Base-by-base conservation (phyloP, 768 basidiomycete species). In the Amanita fuliginea region DNA sequence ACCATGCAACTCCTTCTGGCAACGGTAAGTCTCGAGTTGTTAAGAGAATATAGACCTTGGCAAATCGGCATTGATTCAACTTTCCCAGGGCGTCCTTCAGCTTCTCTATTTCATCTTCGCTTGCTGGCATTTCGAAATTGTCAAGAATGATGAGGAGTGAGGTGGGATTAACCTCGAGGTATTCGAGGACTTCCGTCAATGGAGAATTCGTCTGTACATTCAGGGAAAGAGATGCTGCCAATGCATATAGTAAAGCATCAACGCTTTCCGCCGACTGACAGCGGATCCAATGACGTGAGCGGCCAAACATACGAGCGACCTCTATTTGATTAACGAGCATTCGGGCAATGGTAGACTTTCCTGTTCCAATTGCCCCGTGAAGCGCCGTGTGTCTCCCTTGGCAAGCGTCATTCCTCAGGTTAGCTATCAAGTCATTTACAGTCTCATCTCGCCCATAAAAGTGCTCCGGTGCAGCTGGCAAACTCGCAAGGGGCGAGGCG, bases 381-480 rank as follows among this genome's bases (percentile, higher is more conserved):
- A 47, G 46, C 3, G 46, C 46, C 16, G 37, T 47, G 6, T 47
- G 32, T 26, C 37, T 19, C 14, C n/a, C n/a, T 13, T 14, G n/a
- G 9, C 33, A 11, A 19, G 11, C 21, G 9, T 18, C 46, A 13
- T 36, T 37, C 14, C n/a, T 37, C 11, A 37, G 11, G 1, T 36
- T 47, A 9, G 11, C 21, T 11, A 47, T 28, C 46, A 47, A 37
- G 19, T 35, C 22, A 4, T 47, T 36, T 9, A 47, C n/a, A 3
- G 37, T 35, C 8, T 47, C 14, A 19, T 47, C 46, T 16, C 46
- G 46, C 6, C 46, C 46, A 24, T 14, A 47, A 22, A 47, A 47
- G 13, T 19, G 18, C 21, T 36, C 46, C 4, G 46, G 46, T 24
- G 34, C 34, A 24, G 46, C 35, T 4, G 46, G 46, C 13, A 47